Base-by-base conservation (phyloP, 345 rosid species). In the Aquilaria sinensis region DNA sequence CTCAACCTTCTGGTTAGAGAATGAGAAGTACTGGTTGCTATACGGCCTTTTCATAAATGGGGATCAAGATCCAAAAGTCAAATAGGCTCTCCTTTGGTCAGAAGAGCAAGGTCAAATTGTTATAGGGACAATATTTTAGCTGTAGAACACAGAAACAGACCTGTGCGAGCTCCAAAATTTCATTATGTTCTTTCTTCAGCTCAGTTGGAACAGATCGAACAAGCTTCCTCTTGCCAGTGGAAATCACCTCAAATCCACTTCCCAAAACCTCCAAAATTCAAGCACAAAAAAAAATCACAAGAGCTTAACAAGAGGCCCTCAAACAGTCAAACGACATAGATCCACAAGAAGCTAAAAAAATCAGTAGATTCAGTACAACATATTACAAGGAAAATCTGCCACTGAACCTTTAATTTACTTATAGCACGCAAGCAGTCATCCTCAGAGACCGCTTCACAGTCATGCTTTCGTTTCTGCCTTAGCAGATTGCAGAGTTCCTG, bases 401-500 rank as follows among this genome's bases (percentile, higher is more conserved):
- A 29, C 37, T 32, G 66, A 69, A 89, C 98, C 95, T 87, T 89
- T 33, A 87, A 86, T 79, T 93, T 90, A 78, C 94, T 88, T 69
- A 92, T 92, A 58, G 96, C 97, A 32, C 96, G 96, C 70, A 93
- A 80, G 73, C 98, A 93, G 57, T 93, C 98, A 73, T 90, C 98
- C 77, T 92, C 97, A 31, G 96, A 84, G 11, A 90, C 81, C 65
- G 85, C 87, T 72, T 83, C 98, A 63, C 94, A 83, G 14, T 79
- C 90, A 70, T 81, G 81, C 65, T 78, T 93, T 67, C 90, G 76
- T 67, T 76, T 83, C 57, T 77, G 91, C 50, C 86, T 78, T 66
- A 93, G 92, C 66, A 89, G 77, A 64, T 67, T 76, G 68, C 92
- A 90, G 12, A 93, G 88, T 67, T 90, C 97, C 63, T 81, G 90